phyloP scores from a whole-genome alignment of 352 stramenopile genomes.

The Thalassiosira mediterranea region DNA sequence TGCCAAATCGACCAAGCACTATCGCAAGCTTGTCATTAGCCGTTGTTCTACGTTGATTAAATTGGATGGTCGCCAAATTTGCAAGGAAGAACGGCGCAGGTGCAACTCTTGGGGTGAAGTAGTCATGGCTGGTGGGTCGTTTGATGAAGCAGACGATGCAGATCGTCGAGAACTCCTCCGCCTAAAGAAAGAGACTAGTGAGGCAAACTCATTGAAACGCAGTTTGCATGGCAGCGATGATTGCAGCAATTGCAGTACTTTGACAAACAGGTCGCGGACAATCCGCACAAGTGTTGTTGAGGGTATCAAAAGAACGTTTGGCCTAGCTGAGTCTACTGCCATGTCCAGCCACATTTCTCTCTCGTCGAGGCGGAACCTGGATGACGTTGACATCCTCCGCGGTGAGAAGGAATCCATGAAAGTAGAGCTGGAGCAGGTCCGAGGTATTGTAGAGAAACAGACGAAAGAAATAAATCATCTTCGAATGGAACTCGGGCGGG shows the following conservation, averaged over 20 bases:
- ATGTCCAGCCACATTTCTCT: constrained; percentile 17
- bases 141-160: constrained; percentile 41
- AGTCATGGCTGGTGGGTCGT: constrained; percentile 46
- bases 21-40: constrained; percentile 92
- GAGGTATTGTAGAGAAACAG: constrained; percentile 11
- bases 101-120: constrained; percentile 83
- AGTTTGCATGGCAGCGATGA: constrained; percentile 9
- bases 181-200: constrained; percentile 22
- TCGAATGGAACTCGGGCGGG: constrained; percentile 3
- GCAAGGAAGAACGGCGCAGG: constrained; percentile 90
- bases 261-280: no score
- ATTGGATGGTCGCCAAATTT: constrained; percentile 92
- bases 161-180: constrained; percentile 30
- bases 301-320: constrained; percentile 26
- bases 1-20: constrained; percentile 90
- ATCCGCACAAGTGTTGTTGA: constrained; percentile 16
- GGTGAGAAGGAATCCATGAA: constrained; percentile 3
- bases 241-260: constrained; percentile 2
- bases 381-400: background rate
- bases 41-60: constrained; percentile 87
- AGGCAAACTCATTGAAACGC: constrained; percentile 15
- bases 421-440: constrained; percentile 13
- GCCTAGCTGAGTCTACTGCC: constrained; percentile 13
- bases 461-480: constrained; percentile 19
- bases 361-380: constrained; percentile 11